Evolutionary conservation across 1,284 basidiomycete species (phyloP), one percentile per base, ranked within the genome.

Genomic region (Tausonia pullulans): DNA sequence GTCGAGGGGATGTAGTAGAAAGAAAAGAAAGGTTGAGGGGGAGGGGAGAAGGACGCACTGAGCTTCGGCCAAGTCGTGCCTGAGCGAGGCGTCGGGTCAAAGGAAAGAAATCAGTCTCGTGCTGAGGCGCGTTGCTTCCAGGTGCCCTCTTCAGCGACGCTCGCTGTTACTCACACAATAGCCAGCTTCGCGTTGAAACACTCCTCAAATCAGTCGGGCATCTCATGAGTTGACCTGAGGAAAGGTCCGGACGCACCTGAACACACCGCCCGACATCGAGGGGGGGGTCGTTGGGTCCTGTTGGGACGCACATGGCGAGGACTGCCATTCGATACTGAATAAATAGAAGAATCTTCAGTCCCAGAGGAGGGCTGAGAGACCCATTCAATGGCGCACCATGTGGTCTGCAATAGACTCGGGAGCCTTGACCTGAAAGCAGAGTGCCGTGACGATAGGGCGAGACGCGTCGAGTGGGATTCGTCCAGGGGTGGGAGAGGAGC

Each of bases 1-100:
- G 5, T 11, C 3, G 39, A 8, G n/a, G 48, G 39, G 49, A 41
- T 27, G 61, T 51, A 67, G 40, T 39, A 13, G 9, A n/a, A 54
- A 41, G 40, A 57, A 45, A 27, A 46, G 27, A 48, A 44, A 16
- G 51, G 51, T 77, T 5, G 13, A 4, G 13, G 10, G 58, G 43
- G 40, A 4, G 41, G 49, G 27, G 10, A 14, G 55, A 13, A 9
- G 3, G 41, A 70, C 74, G 62, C 52, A 77, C 75, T 95, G 90
- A 0, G 95, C 95, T 76, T 98, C 95, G 10, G 95, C 95, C 10
- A 98, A 82, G 76, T 98, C 95, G 72, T 98, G 95, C 6, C 51
- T 48, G 51, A 44, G 3, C 5, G 57, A 58, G 4, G 14, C 10
- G 43, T 48, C 14, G 44, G 13, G 5, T 2, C 4, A 52, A 54